Percentiles rank a stretch among this genome's conserved stretches.
Evolutionary conservation across 495 filamentous ascomycete species (phyloP).

Genomic region (Cairneyella variabilis): DNA sequence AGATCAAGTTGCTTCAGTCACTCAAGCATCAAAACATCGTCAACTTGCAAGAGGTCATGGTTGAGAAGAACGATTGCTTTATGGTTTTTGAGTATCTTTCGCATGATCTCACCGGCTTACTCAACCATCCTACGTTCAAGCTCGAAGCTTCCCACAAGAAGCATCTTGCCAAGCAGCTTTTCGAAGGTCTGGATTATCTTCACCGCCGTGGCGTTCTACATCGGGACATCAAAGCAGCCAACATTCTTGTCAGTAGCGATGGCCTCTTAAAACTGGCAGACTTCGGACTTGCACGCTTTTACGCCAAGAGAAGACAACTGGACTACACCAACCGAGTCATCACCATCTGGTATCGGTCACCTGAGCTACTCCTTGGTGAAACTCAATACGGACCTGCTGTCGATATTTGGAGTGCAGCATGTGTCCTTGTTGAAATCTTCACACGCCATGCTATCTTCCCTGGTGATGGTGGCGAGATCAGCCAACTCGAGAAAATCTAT

Average conservation of each 20-base stretch:
- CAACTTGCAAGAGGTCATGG: slow-evolving; percentile 90
- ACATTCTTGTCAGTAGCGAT: slow-evolving; percentile 86
- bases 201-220: slow-evolving; percentile 92
- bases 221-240: slow-evolving; percentile 92
- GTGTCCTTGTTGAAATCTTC: slow-evolving; percentile 96
- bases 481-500: slow-evolving; percentile 94
- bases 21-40: slow-evolving; percentile 91
- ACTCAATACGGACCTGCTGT: slow-evolving; percentile 93
- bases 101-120: slow-evolving; percentile 81
- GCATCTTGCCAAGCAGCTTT: slow-evolving; percentile 87
- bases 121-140: slow-evolving; percentile 92
- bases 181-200: slow-evolving; percentile 90
- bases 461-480: slow-evolving; percentile 90
- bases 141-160: slow-evolving; percentile 88
- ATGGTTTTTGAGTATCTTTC: slow-evolving; percentile 99
- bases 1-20: slow-evolving; percentile 94
- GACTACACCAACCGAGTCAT: slow-evolving; percentile 99
- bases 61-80: slow-evolving; percentile 96
- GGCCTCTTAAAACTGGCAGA: slow-evolving; percentile 91
- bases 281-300: slow-evolving; percentile 97
- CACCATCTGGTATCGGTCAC: slow-evolving; percentile 94
- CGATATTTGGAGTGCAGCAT: slow-evolving; percentile 97
- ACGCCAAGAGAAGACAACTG: slow-evolving; percentile 84
- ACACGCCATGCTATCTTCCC: slow-evolving; percentile 93
- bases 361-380: slow-evolving; percentile 89